Base-by-base conservation (phyloP, 495 filamentous ascomycete species). In the Hapsidospora chrysogenum region DNA sequence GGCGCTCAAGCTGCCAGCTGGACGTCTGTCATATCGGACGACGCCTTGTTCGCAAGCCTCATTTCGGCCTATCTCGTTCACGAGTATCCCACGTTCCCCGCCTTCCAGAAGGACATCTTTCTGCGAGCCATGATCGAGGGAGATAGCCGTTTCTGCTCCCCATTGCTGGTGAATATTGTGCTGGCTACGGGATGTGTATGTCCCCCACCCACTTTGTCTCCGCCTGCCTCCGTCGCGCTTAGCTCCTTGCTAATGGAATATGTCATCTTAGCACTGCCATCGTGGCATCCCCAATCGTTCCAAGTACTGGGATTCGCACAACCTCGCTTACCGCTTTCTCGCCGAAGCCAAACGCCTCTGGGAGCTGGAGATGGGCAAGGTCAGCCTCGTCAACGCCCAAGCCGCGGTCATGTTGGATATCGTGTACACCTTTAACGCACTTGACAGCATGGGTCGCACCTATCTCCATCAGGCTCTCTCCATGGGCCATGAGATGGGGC, bases 261-360 rank as follows among this genome's bases (percentile, higher is more conserved):
- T n/a, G n/a, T n/a, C n/a, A 1, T 15, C 14, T 9, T 17, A 52
- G 52, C 36, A 45, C 11, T 45, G 42, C 37, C 32, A 34, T 23
- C 41, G 34, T 8, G 44, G 35, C 4, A 16, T 53, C 19, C 38
- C 45, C 1, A 38, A 48, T 15, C 49, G 53, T 9, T 35, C 28
- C 30, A 41, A 50, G 28, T 53, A 47, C 11, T 51, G 51, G 51
- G 37, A 44, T 15, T 46, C 49, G 0, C 42, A 49, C 3, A 48
- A 37, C 3, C 44, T 54, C 9, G 40, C 35, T 1, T 57, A 54
- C 23, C 44, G 47, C 20, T 54, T 57, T 22, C 22, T 47, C 4
- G 49, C 53, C 17, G 47, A 57, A 33, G 51, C 51, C 1, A 50
- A 43, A 33, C 42, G 51, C 19, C 35, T 57, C 11, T 54, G 53